These are phyloP conservation scores for Psilocybe tampanensis DNA, from an alignment of 768 basidiomycete species.

Conservation along the genomic window DNA sequence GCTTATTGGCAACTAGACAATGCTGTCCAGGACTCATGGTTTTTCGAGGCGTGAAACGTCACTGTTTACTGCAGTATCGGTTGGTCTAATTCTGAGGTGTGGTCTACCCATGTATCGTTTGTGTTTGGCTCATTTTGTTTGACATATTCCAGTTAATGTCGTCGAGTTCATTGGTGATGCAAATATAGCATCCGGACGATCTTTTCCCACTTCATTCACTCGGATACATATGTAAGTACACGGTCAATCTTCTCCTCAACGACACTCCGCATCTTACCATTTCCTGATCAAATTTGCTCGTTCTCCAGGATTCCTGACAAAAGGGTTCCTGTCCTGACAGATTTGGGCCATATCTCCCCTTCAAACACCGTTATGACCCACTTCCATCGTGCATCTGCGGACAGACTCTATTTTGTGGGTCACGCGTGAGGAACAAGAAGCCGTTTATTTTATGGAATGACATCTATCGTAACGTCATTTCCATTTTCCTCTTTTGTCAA, in stretches of 20 bases:
- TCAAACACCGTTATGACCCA: neutral
- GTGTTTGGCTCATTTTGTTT: too few relatives aligned
- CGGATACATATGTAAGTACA: neutral
- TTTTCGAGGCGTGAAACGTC: too few relatives aligned
- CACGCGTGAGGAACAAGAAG: neutral
- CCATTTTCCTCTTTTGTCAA: neutral
- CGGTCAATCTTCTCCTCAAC: neutral
- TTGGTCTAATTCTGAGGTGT: too few relatives aligned
- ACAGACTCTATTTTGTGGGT: neutral
- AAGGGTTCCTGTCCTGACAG: too few relatives aligned
- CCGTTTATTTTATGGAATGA: neutral
- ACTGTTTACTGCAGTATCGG: too few relatives aligned
- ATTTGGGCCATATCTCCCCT: too few relatives aligned
- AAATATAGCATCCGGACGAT: neutral
- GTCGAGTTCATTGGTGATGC: neutral
- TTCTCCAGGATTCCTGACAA: neutral
- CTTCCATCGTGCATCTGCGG: neutral
- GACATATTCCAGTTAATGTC: too few relatives aligned
- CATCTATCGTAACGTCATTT: neutral
- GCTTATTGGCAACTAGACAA: too few relatives aligned
- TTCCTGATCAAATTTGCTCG: neutral
- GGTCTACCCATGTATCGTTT: too few relatives aligned
- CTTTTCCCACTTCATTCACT: neutral
- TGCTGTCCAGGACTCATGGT: too few relatives aligned
- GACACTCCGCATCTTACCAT: neutral